Percentiles rank a stretch among this genome's conserved stretches.
Evolutionary conservation across 257 asterid genomes (phyloP).

Genomic region (Lycium ferocissimum): DNA sequence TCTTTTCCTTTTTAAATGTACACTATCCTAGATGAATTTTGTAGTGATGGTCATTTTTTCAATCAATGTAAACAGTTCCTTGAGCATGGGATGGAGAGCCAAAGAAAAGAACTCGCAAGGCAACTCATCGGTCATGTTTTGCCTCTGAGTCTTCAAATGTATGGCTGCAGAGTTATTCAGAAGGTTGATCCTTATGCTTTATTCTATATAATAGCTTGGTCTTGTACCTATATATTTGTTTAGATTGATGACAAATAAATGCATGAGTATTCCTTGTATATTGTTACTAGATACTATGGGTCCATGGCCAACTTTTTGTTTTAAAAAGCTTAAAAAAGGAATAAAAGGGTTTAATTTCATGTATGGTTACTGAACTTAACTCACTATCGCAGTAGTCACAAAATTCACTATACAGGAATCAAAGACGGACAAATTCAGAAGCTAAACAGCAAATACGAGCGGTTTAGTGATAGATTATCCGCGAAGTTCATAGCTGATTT

Average conservation of each 20-base stretch:
- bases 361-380: too few relatives aligned
- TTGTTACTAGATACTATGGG: not conserved
- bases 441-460: too few relatives aligned
- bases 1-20: not conserved
- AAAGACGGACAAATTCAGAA: too few relatives aligned
- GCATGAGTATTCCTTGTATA: too few relatives aligned
- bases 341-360: too few relatives aligned
- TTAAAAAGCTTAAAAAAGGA: too few relatives aligned
- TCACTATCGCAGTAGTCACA: too few relatives aligned
- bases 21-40: constrained; percentile 2
- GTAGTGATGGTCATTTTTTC: constrained; percentile 28
- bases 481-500: too few relatives aligned
- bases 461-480: too few relatives aligned
- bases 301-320: too few relatives aligned
- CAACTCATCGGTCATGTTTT: constrained; percentile 83
- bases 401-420: too few relatives aligned
- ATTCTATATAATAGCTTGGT: not conserved
- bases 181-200: constrained; percentile 59
- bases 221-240: not conserved
- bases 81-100: constrained; percentile 84
- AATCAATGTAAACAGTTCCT: constrained; percentile 61
- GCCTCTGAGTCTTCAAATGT: constrained; percentile 89
- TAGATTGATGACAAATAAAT: too few relatives aligned
- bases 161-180: constrained; percentile 97
- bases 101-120: constrained; percentile 73